Evolutionary conservation across 2,329 filamentous ascomycete genomes (phyloP), one percentile per base, ranked within the genome.

Genomic region (Fusarium sarcochroum): DNA sequence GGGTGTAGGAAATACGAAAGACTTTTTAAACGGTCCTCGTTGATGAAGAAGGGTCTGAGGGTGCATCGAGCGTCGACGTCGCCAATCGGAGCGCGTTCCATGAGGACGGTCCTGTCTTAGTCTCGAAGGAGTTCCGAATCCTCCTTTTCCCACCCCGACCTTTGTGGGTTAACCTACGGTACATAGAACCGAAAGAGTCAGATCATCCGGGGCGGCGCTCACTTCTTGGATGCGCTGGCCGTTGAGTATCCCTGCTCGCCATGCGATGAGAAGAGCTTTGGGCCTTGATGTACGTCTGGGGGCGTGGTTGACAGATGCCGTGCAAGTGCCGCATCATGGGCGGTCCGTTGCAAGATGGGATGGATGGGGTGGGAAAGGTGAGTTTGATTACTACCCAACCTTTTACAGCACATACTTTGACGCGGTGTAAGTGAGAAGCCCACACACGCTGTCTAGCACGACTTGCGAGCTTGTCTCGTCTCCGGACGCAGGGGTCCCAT

Each of bases 71-170:
- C 40, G 57, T 51, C 38, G 21, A 38, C 8, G 42, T 56, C 20
- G 40, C 70, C 70, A 73, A 73, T 73, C 70, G 70, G 70, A 73
- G 70, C 60, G 38, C 54, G 68, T 73, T 73, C 70, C 70, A 73
- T 21, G 66, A 61, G 70, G 56, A 59, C 66, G 70, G 70, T 73
- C 68, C 66, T 63, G 61, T 69, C 66, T 65, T 63, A 68, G 70
- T 58, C 57, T 51, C 57, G 54, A 53, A 55, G 58, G 46, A 59
- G 68, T 61, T 51, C 51, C 52, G 58, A 41, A 51, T 63, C 23
- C 58, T 50, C 27, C 15, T 52, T 35, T 56, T 63, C 44, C 56
- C 48, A 40, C 37, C 51, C 63, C 45, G 45, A 53, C 44, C 53
- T 53, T 46, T 58, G 56, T 66, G 52, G 59, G 35, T 46, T 54